Percentiles rank a stretch among this genome's conserved stretches.
phyloP scores from a whole-genome alignment of 495 filamentous ascomycete genomes.

The Xylaria telfairii region DNA sequence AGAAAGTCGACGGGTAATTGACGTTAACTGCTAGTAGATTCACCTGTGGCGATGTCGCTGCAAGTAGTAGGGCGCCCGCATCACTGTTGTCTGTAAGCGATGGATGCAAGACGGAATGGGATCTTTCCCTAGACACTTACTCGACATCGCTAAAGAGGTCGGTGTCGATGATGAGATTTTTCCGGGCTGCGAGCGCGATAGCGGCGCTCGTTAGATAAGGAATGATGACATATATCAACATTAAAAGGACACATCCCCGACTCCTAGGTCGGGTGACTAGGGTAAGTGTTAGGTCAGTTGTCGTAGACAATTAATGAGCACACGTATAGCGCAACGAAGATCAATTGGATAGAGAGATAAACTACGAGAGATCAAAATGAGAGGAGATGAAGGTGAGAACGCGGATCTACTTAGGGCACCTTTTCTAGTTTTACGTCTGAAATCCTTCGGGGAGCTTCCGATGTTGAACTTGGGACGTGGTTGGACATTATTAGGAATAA shows the following conservation, averaged over 20 bases:
- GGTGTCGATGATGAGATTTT: constrained; percentile 49
- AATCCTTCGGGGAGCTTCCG: too few species aligned
- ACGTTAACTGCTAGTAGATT: constrained; percentile 51
- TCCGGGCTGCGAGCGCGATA: constrained; percentile 4
- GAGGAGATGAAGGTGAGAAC: too few species aligned
- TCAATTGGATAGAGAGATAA: too few species aligned
- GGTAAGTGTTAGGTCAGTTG: neutral
- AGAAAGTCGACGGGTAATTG: constrained; percentile 51
- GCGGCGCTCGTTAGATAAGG: neutral
- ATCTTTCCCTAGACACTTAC: constrained; percentile 26
- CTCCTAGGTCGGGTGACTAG: neutral
- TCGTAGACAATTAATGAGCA: neutral
- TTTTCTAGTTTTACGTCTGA: too few species aligned
- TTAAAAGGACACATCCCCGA: neutral
- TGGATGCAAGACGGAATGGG: neutral
- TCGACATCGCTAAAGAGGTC: constrained; percentile 54
- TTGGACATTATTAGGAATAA: too few species aligned
- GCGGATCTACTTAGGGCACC: too few species aligned
- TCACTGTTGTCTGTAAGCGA: constrained; percentile 34
- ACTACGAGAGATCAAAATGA: too few species aligned
- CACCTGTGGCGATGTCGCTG: constrained; percentile 38
- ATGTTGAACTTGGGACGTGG: too few species aligned
- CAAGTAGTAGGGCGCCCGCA: constrained; percentile 44
- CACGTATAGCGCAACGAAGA: too few species aligned
- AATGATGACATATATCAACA: neutral